Base-by-base conservation (phyloP, 164 flowering plant species). In the Cinnamomum chago region DNA sequence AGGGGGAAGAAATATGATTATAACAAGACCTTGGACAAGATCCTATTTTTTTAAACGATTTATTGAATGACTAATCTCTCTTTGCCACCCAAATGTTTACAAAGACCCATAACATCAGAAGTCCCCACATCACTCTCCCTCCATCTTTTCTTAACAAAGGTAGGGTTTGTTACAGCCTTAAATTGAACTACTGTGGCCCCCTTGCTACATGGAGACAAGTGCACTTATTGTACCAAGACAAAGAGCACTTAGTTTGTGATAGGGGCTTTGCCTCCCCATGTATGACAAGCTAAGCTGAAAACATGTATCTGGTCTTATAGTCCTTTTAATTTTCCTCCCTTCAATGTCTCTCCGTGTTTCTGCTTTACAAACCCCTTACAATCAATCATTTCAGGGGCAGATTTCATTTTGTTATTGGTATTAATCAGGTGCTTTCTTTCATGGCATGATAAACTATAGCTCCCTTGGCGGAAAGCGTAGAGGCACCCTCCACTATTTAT, bases 231-330 rank as follows among this genome's bases (percentile, higher is more conserved):
- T 14, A 30, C 14, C 24, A 58, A 58, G 62, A 58, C 62, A 17
- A 58, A 9, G 62, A 58, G 13, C 27, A 66, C 47, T 27, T 24
- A 67, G 47, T 40, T 40, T 40, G 40, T 40, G 47, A 40, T 40
- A 40, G 47, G 76, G 18, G 51, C 30, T 33, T 72, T 55, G 71
- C 76, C 52, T 74, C 52, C 76, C 52, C 70, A 74, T 68, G 52
- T 28, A 18, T 68, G 72, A 58, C 72, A 68, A 58, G 35, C 40
- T 60, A 20, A 35, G 58, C 77, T 52, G 67, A 75, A 75, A 68
- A 75, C 77, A 68, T 68, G 77, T n/a, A 68, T 68, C 58, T 40
- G 72, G 72, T 75, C 72, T 68, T 65, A 14, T 25, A 25, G 11
- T 13, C 17, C 17, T n/a, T 40, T 40, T 9, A 40, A 40, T 23